Evolutionary conservation across 768 basidiomycete genomes (phyloP).

Genomic region (Lanmaoa rubissima): DNA sequence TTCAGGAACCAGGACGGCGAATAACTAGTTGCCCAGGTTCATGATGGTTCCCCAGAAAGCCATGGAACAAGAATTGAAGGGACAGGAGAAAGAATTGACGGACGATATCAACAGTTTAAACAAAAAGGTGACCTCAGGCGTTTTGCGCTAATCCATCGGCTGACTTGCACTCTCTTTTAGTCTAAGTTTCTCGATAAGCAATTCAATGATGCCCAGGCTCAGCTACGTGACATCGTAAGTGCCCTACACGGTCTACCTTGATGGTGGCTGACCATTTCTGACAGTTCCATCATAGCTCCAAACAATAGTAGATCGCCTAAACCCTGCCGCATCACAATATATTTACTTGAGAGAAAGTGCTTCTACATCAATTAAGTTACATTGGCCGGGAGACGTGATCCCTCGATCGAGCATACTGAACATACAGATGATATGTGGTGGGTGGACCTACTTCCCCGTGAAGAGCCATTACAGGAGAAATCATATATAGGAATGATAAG

Average conservation of each 20-base stretch:
- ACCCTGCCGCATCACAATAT: slow-evolving; percentile 5
- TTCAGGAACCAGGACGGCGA: not conserved
- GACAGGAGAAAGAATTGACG: slow-evolving; percentile 76
- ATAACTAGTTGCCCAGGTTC: slow-evolving; percentile 57
- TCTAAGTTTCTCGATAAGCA: slow-evolving; percentile 93
- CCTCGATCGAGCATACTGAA: not conserved
- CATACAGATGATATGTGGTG: slow-evolving; percentile 1
- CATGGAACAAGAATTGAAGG: slow-evolving; percentile 77
- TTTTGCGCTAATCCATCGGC: not conserved
- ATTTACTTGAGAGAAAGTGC: not conserved
- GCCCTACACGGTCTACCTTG: not conserved
- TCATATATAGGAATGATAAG: not conserved
- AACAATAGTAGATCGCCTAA: slow-evolving; percentile 18
- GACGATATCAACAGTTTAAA: slow-evolving; percentile 80
- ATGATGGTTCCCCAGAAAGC: slow-evolving; percentile 76
- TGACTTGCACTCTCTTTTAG: slow-evolving; percentile 37
- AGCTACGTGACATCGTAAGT: slow-evolving; percentile 81
- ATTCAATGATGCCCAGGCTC: slow-evolving; percentile 84
- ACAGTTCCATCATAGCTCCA: slow-evolving; percentile 33
- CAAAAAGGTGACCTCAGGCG: slow-evolving; percentile 67
- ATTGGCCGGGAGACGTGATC: not conserved
- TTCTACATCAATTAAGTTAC: slow-evolving; percentile 1
- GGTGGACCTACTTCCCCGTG: not conserved
- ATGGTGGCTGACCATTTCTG: slow-evolving; percentile 4
- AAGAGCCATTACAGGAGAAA: not conserved